Base-by-base conservation (phyloP, 768 basidiomycete species). In the Mrakia blollopis region DNA sequence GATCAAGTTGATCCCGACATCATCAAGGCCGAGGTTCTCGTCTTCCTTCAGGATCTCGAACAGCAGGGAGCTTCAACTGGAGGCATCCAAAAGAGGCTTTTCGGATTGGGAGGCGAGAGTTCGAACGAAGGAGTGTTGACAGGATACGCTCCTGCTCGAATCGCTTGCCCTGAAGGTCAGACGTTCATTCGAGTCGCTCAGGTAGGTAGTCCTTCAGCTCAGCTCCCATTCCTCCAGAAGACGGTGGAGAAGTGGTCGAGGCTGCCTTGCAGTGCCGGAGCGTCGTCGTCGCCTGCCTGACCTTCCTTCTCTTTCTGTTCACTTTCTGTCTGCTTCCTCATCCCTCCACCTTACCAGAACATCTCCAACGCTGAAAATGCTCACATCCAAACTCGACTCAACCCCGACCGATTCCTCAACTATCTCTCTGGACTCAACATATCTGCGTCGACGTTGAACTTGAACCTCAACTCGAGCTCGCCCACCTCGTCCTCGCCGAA, bases 341-440 rank as follows among this genome's bases (percentile, higher is more conserved):
- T 32, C 30, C 28, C 37, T 28, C 52, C 30, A 5, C 28, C 21
- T 47, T 25, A 14, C 61, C 61, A 72, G 71, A 35, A 52, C 25
- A 47, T 78, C 44, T 72, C 68, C 9, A n/a, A 41, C 25, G 47
- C 30, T 69, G 78, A 78, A 50, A 18, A 61, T 2, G 62, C 44
- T 16, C 78, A 78, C 28, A 60, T 78, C 35, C 32, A 78, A 23
- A 67, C 67, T 11, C 73, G 78, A 7, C 74, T 75, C 35, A 50
- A 74, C 23, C 74, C 78, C 16, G n/a, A 71, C 39, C 54, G 70
- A 21, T 78, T 78, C 70, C 61, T 75, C 30, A n/a, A 30, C 61
- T 78, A 75, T 70, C 74, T 78, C 14, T 35, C 57, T 0, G 75
- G 74, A 7, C 71, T 78, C 73, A 74, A 72, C 69, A 23, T 75